Percentiles rank a stretch among this genome's conserved stretches.
Evolutionary conservation across 1,139 yeast species (phyloP).

Genomic region (Wickerhamomyces sp.): DNA sequence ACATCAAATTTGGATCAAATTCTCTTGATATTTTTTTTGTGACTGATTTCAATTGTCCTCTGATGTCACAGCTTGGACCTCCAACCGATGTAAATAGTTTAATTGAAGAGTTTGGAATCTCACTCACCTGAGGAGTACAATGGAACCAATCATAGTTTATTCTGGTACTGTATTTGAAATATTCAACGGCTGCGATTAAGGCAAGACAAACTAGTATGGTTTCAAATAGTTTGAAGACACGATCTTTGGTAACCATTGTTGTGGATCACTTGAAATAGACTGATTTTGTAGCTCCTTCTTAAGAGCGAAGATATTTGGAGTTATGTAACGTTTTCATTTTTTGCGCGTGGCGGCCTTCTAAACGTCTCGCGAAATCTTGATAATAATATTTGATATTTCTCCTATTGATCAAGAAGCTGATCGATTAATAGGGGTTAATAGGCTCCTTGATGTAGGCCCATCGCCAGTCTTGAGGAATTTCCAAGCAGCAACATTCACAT

Average conservation of each 20-base stretch:
- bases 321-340: too few species aligned
- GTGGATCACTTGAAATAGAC: too few species aligned
- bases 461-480: too few species aligned
- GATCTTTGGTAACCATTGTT: slow-evolving; percentile 12
- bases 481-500: too few species aligned
- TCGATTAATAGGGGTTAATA: too few species aligned
- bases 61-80: slow-evolving; percentile 37
- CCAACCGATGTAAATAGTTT: slow-evolving; percentile 31
- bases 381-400: too few species aligned
- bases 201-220: slow-evolving; percentile 26
- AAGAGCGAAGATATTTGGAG: too few species aligned
- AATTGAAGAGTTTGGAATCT: slow-evolving; percentile 24
- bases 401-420: too few species aligned
- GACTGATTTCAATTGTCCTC: slow-evolving; percentile 35
- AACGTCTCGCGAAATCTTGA: too few species aligned
- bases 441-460: too few species aligned
- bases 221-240: slow-evolving; percentile 26
- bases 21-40: slow-evolving; percentile 31
- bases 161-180: slow-evolving; percentile 34
- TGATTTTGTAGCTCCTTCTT: too few species aligned
- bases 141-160: slow-evolving; percentile 38
- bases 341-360: too few species aligned
- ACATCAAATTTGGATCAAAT: slow-evolving; percentile 32
- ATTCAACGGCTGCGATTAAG: slow-evolving; percentile 34
- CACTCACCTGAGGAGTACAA: slow-evolving; percentile 30